Evolutionary conservation across 1,284 basidiomycete species (phyloP), one percentile per base, ranked within the genome.

Genomic region (Lignosus rhinocerotis): DNA sequence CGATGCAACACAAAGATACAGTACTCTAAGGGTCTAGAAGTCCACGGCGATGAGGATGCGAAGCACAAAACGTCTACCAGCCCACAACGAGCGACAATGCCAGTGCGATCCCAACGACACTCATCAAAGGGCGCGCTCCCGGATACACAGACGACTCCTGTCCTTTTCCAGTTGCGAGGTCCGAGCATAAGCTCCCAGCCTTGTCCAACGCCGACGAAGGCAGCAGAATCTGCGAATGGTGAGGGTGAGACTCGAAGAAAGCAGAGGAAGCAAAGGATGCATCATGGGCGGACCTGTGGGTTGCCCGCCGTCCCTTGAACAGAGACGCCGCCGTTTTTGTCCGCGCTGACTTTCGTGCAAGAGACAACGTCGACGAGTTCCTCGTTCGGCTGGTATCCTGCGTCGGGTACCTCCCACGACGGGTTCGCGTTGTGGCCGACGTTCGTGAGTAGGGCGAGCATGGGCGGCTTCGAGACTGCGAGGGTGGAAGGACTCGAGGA

Each of bases 391-490:
- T 74, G 69, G 71, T 79, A 87, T 1, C 75, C 73, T 0, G 79
- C 72, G 46, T 75, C 72, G 1, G 78, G 72, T 31, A 85, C 76
- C 34, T 68, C 75, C 84, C 83, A 86, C 9, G 68, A 65, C 12
- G 74, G 68, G 12, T 64, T 60, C 9, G 66, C 70, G 12, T 72
- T 66, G 39, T 67, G 70, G 38, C 90, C 90, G 32, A 76, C 73
- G 73, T 91, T 91, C n/a, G 86, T 85, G 52, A 92, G 71, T 16
- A 91, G 77, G 5, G 84, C 75, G 48, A 92, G 78, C 61, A 93
- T 71, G 1, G 88, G 87, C 0, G 80, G 75, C 72, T 92, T 92
- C 48, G 78, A 80, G 32, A 90, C 70, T 0, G 79, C 83, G 44
- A 91, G 73, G 0, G 82, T 78, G 58, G 80, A 76, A 45, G 63